Conservation (phyloP, 2,329 filamentous ascomycete genomes). For the Lasiodiplodia gonubiensis region DNA sequence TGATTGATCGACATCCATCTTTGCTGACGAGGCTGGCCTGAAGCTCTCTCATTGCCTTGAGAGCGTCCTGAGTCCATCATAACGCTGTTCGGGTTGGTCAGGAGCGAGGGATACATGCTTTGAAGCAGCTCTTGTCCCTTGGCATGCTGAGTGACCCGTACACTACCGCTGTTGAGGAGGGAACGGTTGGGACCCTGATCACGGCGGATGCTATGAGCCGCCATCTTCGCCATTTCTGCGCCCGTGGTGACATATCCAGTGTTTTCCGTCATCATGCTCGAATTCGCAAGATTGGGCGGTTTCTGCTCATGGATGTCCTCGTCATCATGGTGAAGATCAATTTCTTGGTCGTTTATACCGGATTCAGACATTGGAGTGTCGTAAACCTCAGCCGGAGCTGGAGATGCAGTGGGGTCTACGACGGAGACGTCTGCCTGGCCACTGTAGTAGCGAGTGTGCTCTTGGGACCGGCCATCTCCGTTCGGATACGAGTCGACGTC, state of each 20-base stretch:
- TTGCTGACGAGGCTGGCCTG: neutral
- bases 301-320: neutral
- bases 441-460: neutral
- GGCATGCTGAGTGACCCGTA: neutral
- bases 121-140: slow-evolving; percentile 4
- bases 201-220: neutral
- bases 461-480: neutral
- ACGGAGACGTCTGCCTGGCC: neutral
- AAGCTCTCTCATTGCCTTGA: neutral
- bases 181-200: neutral
- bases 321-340: neutral
- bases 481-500: neutral
- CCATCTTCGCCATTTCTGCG: neutral
- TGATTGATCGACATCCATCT: neutral
- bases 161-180: neutral
- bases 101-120: slow-evolving; percentile 3
- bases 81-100: neutral
- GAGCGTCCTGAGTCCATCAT: neutral
- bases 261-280: neutral
- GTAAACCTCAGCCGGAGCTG: slow-evolving; percentile 2
- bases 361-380: neutral
- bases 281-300: neutral
- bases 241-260: neutral
- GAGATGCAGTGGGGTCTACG: neutral
- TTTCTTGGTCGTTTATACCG: neutral